A percentile compares a stretch with the other conserved stretches of the same genome.
Conservation (phyloP, 2,329 filamentous ascomycete species). For the Chrysoporthe deuterocubensis region DNA sequence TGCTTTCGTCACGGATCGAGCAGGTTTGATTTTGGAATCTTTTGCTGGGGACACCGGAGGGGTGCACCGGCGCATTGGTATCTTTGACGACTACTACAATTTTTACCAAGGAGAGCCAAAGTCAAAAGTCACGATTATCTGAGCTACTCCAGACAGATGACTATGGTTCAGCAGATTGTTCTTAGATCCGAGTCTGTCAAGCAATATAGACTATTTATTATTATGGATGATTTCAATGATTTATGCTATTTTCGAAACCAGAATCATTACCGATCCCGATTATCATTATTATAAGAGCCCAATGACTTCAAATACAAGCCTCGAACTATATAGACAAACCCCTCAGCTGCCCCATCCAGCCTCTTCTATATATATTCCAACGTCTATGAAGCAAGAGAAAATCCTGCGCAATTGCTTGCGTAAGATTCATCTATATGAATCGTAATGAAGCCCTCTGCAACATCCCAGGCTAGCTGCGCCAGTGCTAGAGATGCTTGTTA, state of each 20-base stretch:
- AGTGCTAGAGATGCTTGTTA: too few relatives aligned
- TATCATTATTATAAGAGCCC: not conserved
- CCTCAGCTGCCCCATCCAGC: not conserved
- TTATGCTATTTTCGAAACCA: not conserved
- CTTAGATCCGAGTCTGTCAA: too few relatives aligned
- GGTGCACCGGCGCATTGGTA: not conserved
- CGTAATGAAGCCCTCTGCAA: too few relatives aligned
- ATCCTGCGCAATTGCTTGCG: too few relatives aligned
- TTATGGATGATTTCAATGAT: not conserved
- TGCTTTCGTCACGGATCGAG: not conserved
- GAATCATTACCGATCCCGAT: not conserved
- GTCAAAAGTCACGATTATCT: not conserved
- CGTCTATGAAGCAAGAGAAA: too few relatives aligned
- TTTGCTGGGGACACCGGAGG: not conserved
- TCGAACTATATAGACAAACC: not conserved
- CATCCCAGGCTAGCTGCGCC: too few relatives aligned
- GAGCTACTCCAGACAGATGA: not conserved
- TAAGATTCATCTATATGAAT: too few relatives aligned
- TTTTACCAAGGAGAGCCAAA: constrained; percentile 1
- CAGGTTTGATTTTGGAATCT: not conserved
- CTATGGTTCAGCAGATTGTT: not conserved
- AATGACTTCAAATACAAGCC: not conserved
- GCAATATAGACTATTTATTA: too few relatives aligned
- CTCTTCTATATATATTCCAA: too few relatives aligned
- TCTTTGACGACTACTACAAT: not conserved